These are phyloP conservation scores for Colletotrichum sp. DNA, from an alignment of 2,329 filamentous ascomycete species.

Conservation along the genomic window DNA sequence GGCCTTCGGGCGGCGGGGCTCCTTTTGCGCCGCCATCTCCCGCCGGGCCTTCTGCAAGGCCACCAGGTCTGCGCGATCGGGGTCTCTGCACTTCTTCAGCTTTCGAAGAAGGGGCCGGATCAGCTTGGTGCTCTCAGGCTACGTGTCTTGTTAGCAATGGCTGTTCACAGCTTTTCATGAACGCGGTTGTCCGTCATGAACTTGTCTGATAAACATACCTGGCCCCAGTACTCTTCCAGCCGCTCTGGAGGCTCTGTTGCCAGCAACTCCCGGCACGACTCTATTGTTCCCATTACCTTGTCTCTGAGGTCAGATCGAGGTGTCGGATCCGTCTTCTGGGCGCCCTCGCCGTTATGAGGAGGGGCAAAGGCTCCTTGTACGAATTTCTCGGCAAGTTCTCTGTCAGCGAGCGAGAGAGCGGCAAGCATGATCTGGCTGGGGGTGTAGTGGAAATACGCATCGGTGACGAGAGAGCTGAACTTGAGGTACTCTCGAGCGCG, in stretches of 20 bases:
- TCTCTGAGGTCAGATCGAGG: conserved; percentile 37
- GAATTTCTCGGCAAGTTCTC: conserved; percentile 59
- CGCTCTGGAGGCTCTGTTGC: conserved; percentile 62
- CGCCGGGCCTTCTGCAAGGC: conserved; percentile 70
- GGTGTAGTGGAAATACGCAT: conserved; percentile 96
- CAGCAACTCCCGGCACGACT: conserved; percentile 59
- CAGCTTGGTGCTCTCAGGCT: conserved; percentile 52
- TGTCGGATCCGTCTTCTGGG: conserved; percentile 28
- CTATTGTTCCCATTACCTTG: conserved; percentile 55
- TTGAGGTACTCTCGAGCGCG: conserved; percentile 77
- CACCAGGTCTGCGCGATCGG: conserved; percentile 75
- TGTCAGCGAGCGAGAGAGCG: conserved; percentile 77
- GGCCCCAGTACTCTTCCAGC: conserved; percentile 59
- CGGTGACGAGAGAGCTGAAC: conserved; percentile 83
- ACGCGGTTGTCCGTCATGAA: neutral
- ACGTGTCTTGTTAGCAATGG: conserved; percentile 32
- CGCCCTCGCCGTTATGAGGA: conserved; percentile 8
- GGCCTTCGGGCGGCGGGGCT: conserved; percentile 39
- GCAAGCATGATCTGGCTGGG: conserved; percentile 94
- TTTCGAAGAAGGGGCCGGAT: conserved; percentile 70
- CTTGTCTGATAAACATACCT: conserved; percentile 35
- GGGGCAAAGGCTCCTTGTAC: conserved; percentile 41
- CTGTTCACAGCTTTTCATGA: neutral
- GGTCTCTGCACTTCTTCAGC: conserved; percentile 75
- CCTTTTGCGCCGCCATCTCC: conserved; percentile 51